These are phyloP conservation scores for Mucor lusitanicus DNA, from an alignment of 371 early-diverging fungal species.

Conservation along the genomic window DNA sequence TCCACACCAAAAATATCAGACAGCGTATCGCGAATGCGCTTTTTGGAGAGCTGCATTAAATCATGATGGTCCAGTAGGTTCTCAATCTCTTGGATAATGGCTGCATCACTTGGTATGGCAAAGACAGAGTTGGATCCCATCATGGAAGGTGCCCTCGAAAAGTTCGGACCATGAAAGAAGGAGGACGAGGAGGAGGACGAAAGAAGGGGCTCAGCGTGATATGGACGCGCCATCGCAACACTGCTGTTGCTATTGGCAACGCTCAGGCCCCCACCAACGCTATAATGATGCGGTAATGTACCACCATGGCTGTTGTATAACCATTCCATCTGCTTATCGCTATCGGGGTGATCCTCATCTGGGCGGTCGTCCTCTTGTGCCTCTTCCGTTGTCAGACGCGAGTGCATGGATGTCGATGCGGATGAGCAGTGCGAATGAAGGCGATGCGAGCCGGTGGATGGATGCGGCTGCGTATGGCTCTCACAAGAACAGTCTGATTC, in stretches of 20 bases:
- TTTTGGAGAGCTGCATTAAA: slow-evolving; percentile 78
- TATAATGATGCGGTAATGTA: neutral
- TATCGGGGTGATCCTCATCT: neutral
- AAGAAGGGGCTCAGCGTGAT: neutral
- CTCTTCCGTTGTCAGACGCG: neutral
- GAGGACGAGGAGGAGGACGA: neutral
- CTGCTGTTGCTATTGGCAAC: neutral
- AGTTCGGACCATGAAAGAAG: slow-evolving; percentile 4
- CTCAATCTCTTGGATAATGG: slow-evolving; percentile 74
- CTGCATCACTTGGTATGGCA: slow-evolving; percentile 53
- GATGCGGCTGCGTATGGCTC: neutral
- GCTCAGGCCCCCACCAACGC: neutral
- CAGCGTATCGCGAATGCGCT: slow-evolving; percentile 83
- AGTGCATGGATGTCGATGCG: neutral
- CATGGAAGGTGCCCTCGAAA: slow-evolving; percentile 7
- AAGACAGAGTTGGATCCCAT: slow-evolving; percentile 5
- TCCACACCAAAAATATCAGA: slow-evolving; percentile 77
- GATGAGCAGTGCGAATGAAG: slow-evolving; percentile 4
- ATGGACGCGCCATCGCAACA: too few relatives aligned
- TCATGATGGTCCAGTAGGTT: slow-evolving; percentile 72
- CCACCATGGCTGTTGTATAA: neutral
- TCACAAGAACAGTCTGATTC: slow-evolving; percentile 12
- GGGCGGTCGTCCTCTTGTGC: neutral
- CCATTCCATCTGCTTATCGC: neutral
- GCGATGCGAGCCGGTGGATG: too few relatives aligned